These are phyloP conservation scores for Eragrostis nindensis DNA, from an alignment of 176 grass and related monocot species.

Conservation along the genomic window DNA sequence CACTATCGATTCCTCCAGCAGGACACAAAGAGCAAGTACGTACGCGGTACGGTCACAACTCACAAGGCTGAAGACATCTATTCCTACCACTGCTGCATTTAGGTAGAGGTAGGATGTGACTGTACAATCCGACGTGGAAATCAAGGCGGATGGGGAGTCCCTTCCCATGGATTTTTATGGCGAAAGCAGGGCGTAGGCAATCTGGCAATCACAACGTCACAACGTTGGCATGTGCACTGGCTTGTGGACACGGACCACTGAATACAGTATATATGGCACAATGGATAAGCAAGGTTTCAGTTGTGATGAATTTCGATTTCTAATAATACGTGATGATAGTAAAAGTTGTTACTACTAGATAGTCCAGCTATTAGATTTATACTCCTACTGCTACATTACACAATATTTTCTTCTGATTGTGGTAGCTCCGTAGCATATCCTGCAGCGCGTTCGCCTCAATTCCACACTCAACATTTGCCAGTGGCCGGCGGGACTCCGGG, in stretches of 20 bases:
- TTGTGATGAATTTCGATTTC: background rate
- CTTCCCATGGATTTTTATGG: constrained; percentile 16
- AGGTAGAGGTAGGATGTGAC: constrained; percentile 31
- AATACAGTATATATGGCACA: background rate
- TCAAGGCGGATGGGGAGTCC: constrained; percentile 29
- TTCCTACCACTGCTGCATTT: constrained; percentile 1
- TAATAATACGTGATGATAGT: too few relatives aligned
- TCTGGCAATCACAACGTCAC: too few relatives aligned
- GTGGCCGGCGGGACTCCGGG: too few relatives aligned
- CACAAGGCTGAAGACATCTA: background rate
- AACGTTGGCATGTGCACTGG: background rate
- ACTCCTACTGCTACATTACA: too few relatives aligned
- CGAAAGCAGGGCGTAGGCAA: background rate
- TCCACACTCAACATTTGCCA: too few relatives aligned
- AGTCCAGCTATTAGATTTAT: too few relatives aligned
- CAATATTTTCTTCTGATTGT: too few relatives aligned
- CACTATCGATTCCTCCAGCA: background rate
- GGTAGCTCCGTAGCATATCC: too few relatives aligned
- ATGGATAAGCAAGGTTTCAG: background rate
- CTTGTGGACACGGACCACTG: constrained; percentile 8
- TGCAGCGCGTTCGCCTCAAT: too few relatives aligned
- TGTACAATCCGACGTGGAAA: constrained; percentile 29
- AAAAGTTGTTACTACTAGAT: too few relatives aligned
- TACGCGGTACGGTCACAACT: background rate
- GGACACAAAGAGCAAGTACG: background rate